Evolutionary conservation across 1,284 basidiomycete genomes (phyloP).

Genomic region (Filobasidium uniguttulatum): DNA sequence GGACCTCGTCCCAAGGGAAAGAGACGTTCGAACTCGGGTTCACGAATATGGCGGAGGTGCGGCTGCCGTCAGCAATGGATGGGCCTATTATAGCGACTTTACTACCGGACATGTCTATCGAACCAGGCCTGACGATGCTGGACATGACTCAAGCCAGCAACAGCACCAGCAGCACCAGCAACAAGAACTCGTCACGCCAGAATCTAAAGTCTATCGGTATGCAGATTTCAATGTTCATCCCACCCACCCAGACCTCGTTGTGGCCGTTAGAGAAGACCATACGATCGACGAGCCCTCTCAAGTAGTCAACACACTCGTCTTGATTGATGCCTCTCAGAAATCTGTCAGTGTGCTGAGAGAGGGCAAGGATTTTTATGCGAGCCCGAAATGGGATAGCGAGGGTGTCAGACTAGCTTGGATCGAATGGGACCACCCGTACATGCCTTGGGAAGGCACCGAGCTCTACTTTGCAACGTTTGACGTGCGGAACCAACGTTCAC

Average conservation of each 20-base stretch:
- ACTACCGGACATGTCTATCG: slow-evolving; percentile 15
- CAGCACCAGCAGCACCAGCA: too few species aligned
- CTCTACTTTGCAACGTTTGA: slow-evolving; percentile 24
- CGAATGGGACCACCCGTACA: slow-evolving; percentile 35
- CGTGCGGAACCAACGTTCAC: neutral
- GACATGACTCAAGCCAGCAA: slow-evolving; percentile 18
- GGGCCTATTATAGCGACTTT: slow-evolving; percentile 19
- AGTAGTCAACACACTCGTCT: slow-evolving; percentile 31
- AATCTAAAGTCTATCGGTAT: slow-evolving; percentile 22
- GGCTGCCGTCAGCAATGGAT: slow-evolving; percentile 13
- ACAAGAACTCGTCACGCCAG: slow-evolving; percentile 10
- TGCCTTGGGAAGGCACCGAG: slow-evolving; percentile 36
- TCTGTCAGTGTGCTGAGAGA: slow-evolving; percentile 13
- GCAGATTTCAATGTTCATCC: slow-evolving; percentile 29
- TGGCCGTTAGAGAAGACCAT: slow-evolving; percentile 35
- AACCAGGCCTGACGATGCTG: neutral
- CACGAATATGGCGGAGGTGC: slow-evolving; percentile 25
- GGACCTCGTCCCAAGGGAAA: slow-evolving; percentile 3
- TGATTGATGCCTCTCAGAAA: slow-evolving; percentile 19
- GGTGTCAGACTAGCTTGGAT: slow-evolving; percentile 27
- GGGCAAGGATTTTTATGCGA: slow-evolving; percentile 32
- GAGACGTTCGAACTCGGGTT: slow-evolving; percentile 15
- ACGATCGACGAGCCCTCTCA: slow-evolving; percentile 23
- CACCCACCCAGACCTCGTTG: slow-evolving; percentile 17
- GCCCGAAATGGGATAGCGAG: slow-evolving; percentile 21